Conservation (phyloP, 305 asterid genomes). For the Fraxinus dipetala region DNA sequence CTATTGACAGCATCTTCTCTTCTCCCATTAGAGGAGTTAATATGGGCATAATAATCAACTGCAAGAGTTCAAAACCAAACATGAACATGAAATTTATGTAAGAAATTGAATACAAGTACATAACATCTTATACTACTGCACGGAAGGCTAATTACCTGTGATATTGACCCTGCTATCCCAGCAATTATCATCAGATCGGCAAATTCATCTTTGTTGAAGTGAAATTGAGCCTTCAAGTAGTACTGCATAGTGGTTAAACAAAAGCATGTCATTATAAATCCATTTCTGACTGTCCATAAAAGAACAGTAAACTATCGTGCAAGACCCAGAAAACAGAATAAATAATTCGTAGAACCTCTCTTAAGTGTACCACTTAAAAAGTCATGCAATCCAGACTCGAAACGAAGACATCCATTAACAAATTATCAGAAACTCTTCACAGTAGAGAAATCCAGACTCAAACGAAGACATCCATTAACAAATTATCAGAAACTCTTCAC, state of each 20-base stretch:
- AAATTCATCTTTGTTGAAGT: conserved; percentile 80
- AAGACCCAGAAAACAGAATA: not conserved
- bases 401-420: not conserved
- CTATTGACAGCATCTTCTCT: conserved; percentile 64
- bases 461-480: too few relatives aligned
- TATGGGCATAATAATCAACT: conserved; percentile 78
- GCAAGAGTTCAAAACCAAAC: conserved; percentile 24
- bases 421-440: not conserved
- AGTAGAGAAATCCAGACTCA: not conserved
- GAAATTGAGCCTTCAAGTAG: conserved; percentile 83
- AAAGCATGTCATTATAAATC: not conserved
- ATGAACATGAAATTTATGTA: not conserved
- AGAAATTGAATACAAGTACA: not conserved
- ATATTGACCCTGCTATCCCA: conserved; percentile 70
- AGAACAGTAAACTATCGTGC: not conserved
- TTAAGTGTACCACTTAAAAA: not conserved
- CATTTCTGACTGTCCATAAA: not conserved
- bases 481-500: not conserved
- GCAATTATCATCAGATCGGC: conserved; percentile 78
- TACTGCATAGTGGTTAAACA: conserved; percentile 45
- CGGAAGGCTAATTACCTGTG: conserved; percentile 51
- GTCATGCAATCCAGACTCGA: not conserved
- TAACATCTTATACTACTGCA: not conserved
- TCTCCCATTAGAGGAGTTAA: conserved; percentile 77
- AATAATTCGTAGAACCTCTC: not conserved